Evolutionary conservation across 2,329 filamentous ascomycete genomes (phyloP).

Genomic region (Myriosclerotinia scirpicola): DNA sequence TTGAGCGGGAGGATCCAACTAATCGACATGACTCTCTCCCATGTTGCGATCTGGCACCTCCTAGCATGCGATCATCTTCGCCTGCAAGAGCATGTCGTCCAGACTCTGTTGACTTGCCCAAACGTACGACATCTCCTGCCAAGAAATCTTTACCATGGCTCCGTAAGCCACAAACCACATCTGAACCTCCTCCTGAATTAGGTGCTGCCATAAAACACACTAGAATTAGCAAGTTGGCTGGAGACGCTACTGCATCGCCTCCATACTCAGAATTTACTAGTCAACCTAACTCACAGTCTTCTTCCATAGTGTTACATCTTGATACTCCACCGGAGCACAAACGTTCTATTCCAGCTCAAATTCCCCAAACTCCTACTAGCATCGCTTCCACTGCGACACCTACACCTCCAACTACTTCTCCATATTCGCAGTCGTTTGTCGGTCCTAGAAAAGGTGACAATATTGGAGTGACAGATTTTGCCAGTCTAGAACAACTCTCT

Average conservation of each 20-base stretch:
- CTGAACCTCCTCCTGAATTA: conserved; percentile 16
- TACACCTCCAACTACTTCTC: neutral
- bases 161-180: conserved; percentile 28
- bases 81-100: neutral
- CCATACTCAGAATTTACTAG: conserved; percentile 18
- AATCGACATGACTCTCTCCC: neutral
- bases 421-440: conserved; percentile 6
- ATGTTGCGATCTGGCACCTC: conserved; percentile 9
- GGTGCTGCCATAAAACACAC: neutral
- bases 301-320: conserved; percentile 24
- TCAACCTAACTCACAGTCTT: conserved; percentile 18
- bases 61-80: neutral
- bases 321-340: conserved; percentile 21
- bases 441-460: conserved; percentile 1
- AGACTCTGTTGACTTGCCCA: neutral
- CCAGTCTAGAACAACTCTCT: conserved; percentile 1
- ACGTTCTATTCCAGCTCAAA: neutral
- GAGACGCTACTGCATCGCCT: conserved; percentile 22
- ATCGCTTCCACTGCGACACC: neutral
- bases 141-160: conserved; percentile 38
- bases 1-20: conserved; percentile 25
- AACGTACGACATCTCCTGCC: conserved; percentile 1
- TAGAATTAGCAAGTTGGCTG: conserved; percentile 2
- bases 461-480: conserved; percentile 9
- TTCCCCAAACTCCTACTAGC: neutral